Evolutionary conservation across 495 filamentous ascomycete genomes (phyloP).

Genomic region (Penicillium arizonense): DNA sequence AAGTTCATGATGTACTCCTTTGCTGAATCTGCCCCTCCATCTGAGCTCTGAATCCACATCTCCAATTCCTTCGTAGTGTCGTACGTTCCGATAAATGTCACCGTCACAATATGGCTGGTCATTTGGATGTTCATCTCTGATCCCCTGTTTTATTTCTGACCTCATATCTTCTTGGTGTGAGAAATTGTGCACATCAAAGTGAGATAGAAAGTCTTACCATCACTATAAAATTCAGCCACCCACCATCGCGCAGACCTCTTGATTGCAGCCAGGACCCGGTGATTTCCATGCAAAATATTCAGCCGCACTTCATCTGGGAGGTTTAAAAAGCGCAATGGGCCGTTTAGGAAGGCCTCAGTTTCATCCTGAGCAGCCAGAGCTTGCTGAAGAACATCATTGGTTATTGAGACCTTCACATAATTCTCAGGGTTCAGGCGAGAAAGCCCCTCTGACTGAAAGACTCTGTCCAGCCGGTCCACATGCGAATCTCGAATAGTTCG

Average conservation of each 20-base stretch:
- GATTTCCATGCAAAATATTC: not conserved
- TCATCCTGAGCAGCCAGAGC: not conserved
- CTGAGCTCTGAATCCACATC: conserved; percentile 9
- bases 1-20: not conserved
- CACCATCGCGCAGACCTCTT: conserved; percentile 2
- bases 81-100: conserved; percentile 10
- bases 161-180: not conserved
- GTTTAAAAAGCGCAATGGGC: conserved; percentile 1
- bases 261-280: too few relatives aligned
- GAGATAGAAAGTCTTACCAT: conserved; percentile 1
- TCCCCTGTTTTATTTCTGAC: not conserved
- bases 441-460: conserved; percentile 3
- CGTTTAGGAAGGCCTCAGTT: not conserved
- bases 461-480: not conserved
- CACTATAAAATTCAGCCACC: conserved; percentile 2
- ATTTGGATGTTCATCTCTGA: conserved; percentile 9
- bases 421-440: conserved; percentile 5
- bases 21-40: conserved; percentile 7
- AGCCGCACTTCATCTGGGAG: not conserved
- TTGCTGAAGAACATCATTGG: not conserved
- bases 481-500: conserved; percentile 1
- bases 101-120: conserved; percentile 9
- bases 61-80: conserved; percentile 4
- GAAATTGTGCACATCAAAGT: not conserved
- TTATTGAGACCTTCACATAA: conserved; percentile 2